Evolutionary conservation across 73 alveolate genomes (phyloP).

Genomic region (Stentor roeselii): DNA sequence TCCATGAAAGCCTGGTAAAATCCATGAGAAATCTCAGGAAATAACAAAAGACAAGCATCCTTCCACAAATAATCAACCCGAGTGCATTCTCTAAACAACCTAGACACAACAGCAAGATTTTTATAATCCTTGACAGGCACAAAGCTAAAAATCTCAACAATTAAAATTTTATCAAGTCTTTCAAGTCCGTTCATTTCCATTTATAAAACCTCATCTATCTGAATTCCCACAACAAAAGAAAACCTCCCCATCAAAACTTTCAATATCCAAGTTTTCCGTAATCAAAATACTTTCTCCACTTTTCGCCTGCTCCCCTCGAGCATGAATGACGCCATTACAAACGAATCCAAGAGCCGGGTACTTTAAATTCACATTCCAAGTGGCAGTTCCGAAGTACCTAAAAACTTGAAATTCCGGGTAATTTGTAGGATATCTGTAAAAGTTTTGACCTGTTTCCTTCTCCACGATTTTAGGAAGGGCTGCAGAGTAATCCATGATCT

Average conservation of each 20-base stretch:
- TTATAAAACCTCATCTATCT: too few species aligned
- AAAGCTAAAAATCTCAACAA: too few species aligned
- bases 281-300: constrained; percentile 24
- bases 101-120: neutral
- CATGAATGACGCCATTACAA: neutral
- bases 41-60: neutral
- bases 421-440: constrained; percentile 30
- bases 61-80: neutral
- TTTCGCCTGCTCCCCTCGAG: constrained; percentile 20
- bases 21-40: neutral
- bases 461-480: constrained; percentile 12
- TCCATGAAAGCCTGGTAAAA: too few species aligned
- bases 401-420: constrained; percentile 40
- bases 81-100: neutral
- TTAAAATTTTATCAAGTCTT: too few species aligned
- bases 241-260: neutral
- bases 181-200: too few species aligned
- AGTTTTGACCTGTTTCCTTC: neutral
- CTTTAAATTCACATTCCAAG: neutral
- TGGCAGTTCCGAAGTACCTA: neutral
- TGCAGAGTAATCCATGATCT: neutral
- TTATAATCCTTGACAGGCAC: neutral
- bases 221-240: neutral
- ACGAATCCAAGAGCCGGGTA: neutral
- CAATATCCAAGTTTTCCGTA: constrained; percentile 3